Percentiles rank a stretch among this genome's conserved stretches.
Evolutionary conservation across 2,329 filamentous ascomycete genomes (phyloP).

Genomic region (Cladosporium austrohemisphaericum): DNA sequence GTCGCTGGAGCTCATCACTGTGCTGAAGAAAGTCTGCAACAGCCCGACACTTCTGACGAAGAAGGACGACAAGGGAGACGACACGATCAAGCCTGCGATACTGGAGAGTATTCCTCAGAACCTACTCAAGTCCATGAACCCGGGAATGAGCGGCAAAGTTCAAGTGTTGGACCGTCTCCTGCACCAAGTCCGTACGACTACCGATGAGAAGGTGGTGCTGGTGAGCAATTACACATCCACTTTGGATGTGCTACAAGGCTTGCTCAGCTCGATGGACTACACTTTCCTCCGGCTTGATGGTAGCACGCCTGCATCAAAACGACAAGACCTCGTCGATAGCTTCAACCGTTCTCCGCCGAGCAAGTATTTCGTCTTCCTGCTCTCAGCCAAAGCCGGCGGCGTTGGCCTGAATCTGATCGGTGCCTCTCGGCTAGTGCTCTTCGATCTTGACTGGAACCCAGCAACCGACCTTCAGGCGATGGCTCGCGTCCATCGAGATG

Average conservation of each 20-base stretch:
- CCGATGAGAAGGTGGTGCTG: conserved; percentile 67
- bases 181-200: conserved; percentile 56
- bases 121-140: conserved; percentile 48
- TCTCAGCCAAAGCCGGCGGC: conserved; percentile 70
- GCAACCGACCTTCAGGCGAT: conserved; percentile 70
- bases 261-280: conserved; percentile 59
- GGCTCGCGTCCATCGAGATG: conserved; percentile 70
- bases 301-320: conserved; percentile 59
- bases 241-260: conserved; percentile 60
- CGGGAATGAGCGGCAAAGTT: conserved; percentile 62
- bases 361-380: conserved; percentile 64
- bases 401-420: conserved; percentile 68
- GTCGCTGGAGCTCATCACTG: conserved; percentile 65
- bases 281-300: conserved; percentile 67
- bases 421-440: conserved; percentile 65
- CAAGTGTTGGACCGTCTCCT: conserved; percentile 64
- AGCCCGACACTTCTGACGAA: conserved; percentile 60
- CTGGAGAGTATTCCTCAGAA: conserved; percentile 49
- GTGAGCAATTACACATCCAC: conserved; percentile 76
- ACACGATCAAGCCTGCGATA: conserved; percentile 30
- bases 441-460: conserved; percentile 74
- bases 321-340: conserved; percentile 64
- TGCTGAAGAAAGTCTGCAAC: conserved; percentile 72
- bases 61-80: conserved; percentile 44
- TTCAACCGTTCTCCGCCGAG: conserved; percentile 60